phyloP scores from a whole-genome alignment of 805 yeast species.

The Saturnispora quitensis region DNA sequence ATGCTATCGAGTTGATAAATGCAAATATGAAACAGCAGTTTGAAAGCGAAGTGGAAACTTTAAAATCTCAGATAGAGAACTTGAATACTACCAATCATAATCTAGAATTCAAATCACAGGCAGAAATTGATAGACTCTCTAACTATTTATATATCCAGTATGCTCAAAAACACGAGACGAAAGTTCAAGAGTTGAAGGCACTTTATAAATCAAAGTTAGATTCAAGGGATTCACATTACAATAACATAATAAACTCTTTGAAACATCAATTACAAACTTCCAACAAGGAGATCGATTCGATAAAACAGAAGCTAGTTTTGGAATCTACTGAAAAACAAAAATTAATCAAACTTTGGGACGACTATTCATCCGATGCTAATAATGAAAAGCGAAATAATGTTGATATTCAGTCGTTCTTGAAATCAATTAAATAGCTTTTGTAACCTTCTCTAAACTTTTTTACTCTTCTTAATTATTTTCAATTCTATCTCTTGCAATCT shows the following conservation, averaged over 20 bases:
- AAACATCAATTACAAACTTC: constrained; percentile 23
- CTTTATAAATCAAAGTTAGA: constrained; percentile 48
- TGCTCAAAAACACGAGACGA: constrained; percentile 67
- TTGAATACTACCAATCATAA: not conserved
- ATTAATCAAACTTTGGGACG: constrained; percentile 39
- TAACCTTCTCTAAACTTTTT: not conserved
- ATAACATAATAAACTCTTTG: constrained; percentile 16
- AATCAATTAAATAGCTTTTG: not conserved
- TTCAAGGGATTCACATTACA: constrained; percentile 27
- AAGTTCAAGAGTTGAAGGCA: constrained; percentile 52
- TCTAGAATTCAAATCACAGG: constrained; percentile 3
- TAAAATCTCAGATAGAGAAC: constrained; percentile 2
- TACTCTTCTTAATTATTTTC: not conserved
- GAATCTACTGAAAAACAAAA: constrained; percentile 54
- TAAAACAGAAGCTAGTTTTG: constrained; percentile 36
- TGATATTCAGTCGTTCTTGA: constrained; percentile 8
- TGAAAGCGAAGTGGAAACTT: not conserved
- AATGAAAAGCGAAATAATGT: constrained; percentile 15
- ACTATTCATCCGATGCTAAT: constrained; percentile 18
- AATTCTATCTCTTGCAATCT: constrained; percentile 3
- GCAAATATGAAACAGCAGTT: not conserved
- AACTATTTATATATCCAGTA: constrained; percentile 55
- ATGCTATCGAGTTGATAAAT: constrained; percentile 4
- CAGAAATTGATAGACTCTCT: constrained; percentile 6
- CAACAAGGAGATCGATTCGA: constrained; percentile 42